Conservation (phyloP, 306 rosid genomes). For the Biancaea sappan region DNA sequence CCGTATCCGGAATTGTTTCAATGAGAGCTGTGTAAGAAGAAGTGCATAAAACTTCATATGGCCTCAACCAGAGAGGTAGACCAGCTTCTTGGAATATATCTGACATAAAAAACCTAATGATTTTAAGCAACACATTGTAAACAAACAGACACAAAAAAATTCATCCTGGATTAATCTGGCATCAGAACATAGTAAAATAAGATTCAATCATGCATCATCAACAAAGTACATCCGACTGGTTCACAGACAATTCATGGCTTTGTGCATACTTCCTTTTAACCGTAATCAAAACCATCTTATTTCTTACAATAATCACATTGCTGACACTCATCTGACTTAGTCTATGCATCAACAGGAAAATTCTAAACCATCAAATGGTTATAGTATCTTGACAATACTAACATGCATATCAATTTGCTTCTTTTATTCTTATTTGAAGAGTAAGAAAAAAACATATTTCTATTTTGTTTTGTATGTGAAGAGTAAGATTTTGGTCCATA, state of each 20-base stretch:
- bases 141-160: constrained; percentile 30
- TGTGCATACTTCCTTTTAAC: constrained; percentile 23
- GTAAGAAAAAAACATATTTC: no score
- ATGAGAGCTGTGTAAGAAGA: constrained; percentile 95
- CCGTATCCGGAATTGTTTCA: constrained; percentile 98
- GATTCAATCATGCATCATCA: constrained; percentile 33
- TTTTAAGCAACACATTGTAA: constrained; percentile 33
- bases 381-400: neutral
- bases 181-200: constrained; percentile 28
- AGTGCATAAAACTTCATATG: constrained; percentile 90
- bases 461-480: no score
- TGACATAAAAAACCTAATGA: constrained; percentile 52
- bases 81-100: constrained; percentile 99
- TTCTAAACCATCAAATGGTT: neutral
- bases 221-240: constrained; percentile 23
- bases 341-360: neutral
- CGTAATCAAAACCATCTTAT: neutral
- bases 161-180: constrained; percentile 26
- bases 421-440: no score
- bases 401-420: neutral
- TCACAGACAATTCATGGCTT: constrained; percentile 8
- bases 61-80: constrained; percentile 94
- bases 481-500: neutral
- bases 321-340: neutral
- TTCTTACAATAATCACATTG: neutral